phyloP scores from a whole-genome alignment of 345 rosid genomes.

The Bruguiera sexangula region DNA sequence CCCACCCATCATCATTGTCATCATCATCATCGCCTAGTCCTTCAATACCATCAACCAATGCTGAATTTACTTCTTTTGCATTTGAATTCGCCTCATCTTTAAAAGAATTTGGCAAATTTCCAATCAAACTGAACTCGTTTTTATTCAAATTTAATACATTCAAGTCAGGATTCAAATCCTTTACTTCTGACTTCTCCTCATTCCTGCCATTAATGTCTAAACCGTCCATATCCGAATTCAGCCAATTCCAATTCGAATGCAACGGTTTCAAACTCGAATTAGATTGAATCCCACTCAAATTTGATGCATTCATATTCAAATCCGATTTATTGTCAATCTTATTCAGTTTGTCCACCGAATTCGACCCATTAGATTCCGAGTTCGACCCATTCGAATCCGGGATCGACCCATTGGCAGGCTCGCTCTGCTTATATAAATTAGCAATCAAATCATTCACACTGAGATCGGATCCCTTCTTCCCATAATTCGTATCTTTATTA shows the following conservation, averaged over 20 bases:
- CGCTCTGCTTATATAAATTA: slow-evolving; percentile 38
- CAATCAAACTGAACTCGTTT: slow-evolving; percentile 21
- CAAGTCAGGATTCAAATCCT: slow-evolving; percentile 15
- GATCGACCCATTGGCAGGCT: slow-evolving; percentile 17
- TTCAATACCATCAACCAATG: neutral
- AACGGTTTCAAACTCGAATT: neutral
- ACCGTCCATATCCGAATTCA: slow-evolving; percentile 6
- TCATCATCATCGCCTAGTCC: neutral
- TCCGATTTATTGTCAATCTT: neutral
- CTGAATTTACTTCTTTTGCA: slow-evolving; percentile 8
- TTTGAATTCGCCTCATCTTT: neutral
- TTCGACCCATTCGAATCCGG: slow-evolving; percentile 10
- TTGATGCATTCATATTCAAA: slow-evolving; percentile 11
- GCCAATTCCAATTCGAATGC: slow-evolving; percentile 10
- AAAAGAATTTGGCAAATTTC: slow-evolving; percentile 10
- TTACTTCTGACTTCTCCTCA: neutral
- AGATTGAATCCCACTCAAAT: slow-evolving; percentile 7
- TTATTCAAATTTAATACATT: slow-evolving; percentile 18
- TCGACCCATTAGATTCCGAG: slow-evolving; percentile 15
- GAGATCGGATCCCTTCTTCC: slow-evolving; percentile 20
- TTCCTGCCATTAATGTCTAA: neutral
- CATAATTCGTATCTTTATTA: slow-evolving; percentile 23
- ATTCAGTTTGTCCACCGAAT: slow-evolving; percentile 2
- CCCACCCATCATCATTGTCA: slow-evolving; percentile 38
- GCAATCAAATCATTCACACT: slow-evolving; percentile 40